Percentiles rank a stretch among this genome's conserved stretches.
These are phyloP conservation scores for Diplosphaera chodatii DNA, from an alignment of 139 green algal species.

Conservation along the genomic window DNA sequence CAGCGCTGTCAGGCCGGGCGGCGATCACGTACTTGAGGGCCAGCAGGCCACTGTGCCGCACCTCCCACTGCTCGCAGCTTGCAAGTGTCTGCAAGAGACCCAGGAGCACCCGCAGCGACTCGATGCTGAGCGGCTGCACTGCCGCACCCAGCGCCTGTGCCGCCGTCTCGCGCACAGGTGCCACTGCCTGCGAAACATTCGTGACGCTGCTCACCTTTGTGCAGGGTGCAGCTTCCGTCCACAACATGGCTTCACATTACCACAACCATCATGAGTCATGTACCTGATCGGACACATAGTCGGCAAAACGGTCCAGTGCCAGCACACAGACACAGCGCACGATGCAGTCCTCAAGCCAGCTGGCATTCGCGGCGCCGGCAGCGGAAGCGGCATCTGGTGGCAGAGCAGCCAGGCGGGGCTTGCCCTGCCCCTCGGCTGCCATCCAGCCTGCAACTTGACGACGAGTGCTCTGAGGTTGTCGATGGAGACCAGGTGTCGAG, in stretches of 20 bases:
- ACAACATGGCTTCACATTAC: too few relatives aligned
- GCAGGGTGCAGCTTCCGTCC: too few relatives aligned
- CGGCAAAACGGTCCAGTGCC: constrained; percentile 88
- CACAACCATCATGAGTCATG: too few relatives aligned
- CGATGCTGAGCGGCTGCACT: constrained; percentile 24
- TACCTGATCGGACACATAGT: constrained; percentile 89
- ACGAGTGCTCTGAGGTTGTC: neutral
- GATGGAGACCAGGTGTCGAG: too few relatives aligned
- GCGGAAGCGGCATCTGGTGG: constrained; percentile 20
- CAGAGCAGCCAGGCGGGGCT: constrained; percentile 32
- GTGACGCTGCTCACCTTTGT: neutral
- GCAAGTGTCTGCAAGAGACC: constrained; percentile 52
- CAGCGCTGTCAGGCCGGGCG: constrained; percentile 30
- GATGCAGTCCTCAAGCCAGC: constrained; percentile 77
- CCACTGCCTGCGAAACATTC: constrained; percentile 58
- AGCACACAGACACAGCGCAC: constrained; percentile 85
- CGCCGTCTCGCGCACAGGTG: constrained; percentile 88
- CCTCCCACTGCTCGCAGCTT: constrained; percentile 38
- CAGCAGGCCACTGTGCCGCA: constrained; percentile 69
- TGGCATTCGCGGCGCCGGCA: constrained; percentile 44
- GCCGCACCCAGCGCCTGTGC: constrained; percentile 85
- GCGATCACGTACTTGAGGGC: constrained; percentile 91
- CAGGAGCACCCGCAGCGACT: constrained; percentile 40
- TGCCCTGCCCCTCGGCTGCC: constrained; percentile 24
- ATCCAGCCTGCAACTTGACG: constrained; percentile 19